These are phyloP conservation scores for Ogataea corticis DNA, from an alignment of 805 yeast species.

Conservation along the genomic window DNA sequence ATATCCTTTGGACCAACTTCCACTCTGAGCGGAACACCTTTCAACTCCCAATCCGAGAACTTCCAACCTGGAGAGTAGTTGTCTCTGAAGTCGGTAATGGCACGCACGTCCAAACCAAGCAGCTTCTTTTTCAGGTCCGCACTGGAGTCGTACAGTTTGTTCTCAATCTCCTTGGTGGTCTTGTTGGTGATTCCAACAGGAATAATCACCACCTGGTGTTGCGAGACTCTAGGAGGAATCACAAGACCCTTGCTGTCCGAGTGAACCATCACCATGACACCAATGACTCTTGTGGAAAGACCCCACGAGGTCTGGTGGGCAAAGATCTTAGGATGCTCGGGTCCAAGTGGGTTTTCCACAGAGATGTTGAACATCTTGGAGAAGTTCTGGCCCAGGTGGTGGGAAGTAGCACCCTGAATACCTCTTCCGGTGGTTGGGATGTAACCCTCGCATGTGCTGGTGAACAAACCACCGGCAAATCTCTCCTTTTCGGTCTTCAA, in stretches of 20 bases:
- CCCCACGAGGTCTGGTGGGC: slow-evolving; percentile 99
- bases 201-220: slow-evolving; percentile 84
- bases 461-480: slow-evolving; percentile 96
- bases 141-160: slow-evolving; percentile 69
- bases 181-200: slow-evolving; percentile 95
- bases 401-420: slow-evolving; percentile 99
- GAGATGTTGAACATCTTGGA: slow-evolving; percentile 96
- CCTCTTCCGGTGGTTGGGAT: slow-evolving; percentile 99
- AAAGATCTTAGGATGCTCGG: slow-evolving; percentile 77
- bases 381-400: slow-evolving; percentile 96
- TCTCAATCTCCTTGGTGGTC: slow-evolving; percentile 74
- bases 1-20: slow-evolving; percentile 98
- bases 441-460: slow-evolving; percentile 95
- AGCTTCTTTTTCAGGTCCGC: slow-evolving; percentile 65
- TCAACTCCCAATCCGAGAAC: slow-evolving; percentile 94
- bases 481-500: slow-evolving; percentile 95
- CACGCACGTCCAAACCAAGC: slow-evolving; percentile 65
- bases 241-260: slow-evolving; percentile 98
- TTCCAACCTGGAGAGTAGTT: slow-evolving; percentile 99
- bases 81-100: slow-evolving; percentile 83
- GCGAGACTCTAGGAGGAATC: slow-evolving; percentile 96
- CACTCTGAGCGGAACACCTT: slow-evolving; percentile 90
- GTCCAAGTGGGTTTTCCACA: slow-evolving; percentile 93
- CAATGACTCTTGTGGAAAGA: slow-evolving; percentile 94
- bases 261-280: slow-evolving; percentile 99